These are phyloP conservation scores for Acacia melanoxylon DNA, from an alignment of 306 rosid genomes.

Conservation along the genomic window DNA sequence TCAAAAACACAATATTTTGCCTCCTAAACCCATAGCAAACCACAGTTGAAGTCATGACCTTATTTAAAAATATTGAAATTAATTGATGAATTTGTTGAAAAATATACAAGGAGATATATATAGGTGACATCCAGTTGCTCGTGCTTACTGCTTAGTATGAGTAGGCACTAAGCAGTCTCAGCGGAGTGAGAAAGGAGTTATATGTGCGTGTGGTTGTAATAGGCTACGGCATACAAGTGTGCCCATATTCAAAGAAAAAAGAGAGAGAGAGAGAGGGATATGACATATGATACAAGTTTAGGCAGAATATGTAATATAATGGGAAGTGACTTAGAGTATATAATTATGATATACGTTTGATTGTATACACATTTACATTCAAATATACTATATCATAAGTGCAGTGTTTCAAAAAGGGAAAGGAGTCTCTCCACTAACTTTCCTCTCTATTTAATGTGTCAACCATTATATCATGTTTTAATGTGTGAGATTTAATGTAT, in stretches of 20 bases:
- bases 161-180: too few relatives aligned
- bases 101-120: not conserved
- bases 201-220: not conserved
- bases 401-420: not conserved
- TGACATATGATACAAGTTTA: not conserved
- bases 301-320: not conserved
- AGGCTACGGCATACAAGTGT: not conserved
- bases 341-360: not conserved
- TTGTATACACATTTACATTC: not conserved
- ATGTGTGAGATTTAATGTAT: too few relatives aligned
- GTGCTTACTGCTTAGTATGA: too few relatives aligned
- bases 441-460: too few relatives aligned
- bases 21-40: slow-evolving; percentile 12
- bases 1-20: not conserved
- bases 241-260: not conserved
- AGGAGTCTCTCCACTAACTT: too few relatives aligned
- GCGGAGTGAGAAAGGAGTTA: too few relatives aligned
- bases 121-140: too few relatives aligned
- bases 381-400: too few relatives aligned
- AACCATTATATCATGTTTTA: too few relatives aligned
- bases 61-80: too few relatives aligned
- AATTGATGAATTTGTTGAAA: not conserved
- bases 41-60: not conserved
- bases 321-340: not conserved
- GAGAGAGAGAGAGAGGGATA: not conserved